A percentile compares a stretch with the other conserved stretches of the same genome.
phyloP scores from a whole-genome alignment of 345 rosid species.

The Brassica carinata region DNA sequence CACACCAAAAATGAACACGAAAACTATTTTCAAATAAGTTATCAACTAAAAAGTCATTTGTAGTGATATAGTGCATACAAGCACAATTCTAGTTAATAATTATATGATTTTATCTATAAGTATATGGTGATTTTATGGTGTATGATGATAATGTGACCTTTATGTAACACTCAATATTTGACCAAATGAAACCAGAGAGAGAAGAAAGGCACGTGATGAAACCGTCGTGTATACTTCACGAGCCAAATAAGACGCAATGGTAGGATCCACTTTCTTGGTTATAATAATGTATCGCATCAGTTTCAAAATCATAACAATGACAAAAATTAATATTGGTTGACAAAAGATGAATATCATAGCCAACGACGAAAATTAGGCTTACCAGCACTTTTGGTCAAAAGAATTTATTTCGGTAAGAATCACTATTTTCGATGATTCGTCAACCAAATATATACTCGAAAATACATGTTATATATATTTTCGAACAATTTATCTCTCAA shows the following conservation, averaged over 20 bases:
- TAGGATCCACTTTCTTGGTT: conserved; percentile 32
- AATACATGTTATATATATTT: background rate
- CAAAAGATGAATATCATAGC: background rate
- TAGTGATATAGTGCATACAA: background rate
- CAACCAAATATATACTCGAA: background rate
- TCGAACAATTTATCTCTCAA: background rate
- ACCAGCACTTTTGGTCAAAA: conserved; percentile 18
- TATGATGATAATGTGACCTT: conserved; percentile 11
- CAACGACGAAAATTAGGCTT: conserved; percentile 27
- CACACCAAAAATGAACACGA: background rate
- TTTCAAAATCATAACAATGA: background rate
- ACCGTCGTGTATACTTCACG: conserved; percentile 25
- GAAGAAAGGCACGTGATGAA: conserved; percentile 32
- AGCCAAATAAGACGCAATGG: conserved; percentile 16
- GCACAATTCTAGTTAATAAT: background rate
- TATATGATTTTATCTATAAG: background rate
- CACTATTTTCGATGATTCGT: conserved; percentile 21
- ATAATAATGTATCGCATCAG: background rate
- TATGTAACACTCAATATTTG: conserved; percentile 17
- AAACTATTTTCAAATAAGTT: conserved; percentile 4
- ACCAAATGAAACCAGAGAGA: conserved; percentile 16
- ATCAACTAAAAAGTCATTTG: background rate
- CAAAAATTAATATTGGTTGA: conserved; percentile 1
- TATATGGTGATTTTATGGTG: background rate
- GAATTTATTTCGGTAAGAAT: conserved; percentile 13